Conservation (phyloP, 306 rosid genomes). For the Pachyrhizus erosus region DNA sequence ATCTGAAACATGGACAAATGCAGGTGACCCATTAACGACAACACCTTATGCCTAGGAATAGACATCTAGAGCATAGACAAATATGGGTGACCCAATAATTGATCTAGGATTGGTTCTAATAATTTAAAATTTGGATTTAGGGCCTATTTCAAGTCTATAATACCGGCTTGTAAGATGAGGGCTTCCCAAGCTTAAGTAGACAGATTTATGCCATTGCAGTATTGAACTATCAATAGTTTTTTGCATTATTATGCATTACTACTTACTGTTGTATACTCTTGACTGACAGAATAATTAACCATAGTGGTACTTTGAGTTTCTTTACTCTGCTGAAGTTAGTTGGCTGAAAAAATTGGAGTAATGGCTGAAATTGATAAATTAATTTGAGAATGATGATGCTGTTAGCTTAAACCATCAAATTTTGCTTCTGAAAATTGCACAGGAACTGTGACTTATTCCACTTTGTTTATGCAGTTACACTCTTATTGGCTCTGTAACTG, state of each 20-base stretch:
- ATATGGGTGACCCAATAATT: background rate
- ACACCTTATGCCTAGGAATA: background rate
- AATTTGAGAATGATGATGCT: constrained; percentile 27
- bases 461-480: constrained; percentile 41
- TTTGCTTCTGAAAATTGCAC: constrained; percentile 14
- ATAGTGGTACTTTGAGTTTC: constrained; percentile 22
- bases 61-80: background rate
- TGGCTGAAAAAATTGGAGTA: background rate
- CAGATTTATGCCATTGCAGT: too few species aligned
- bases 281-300: constrained; percentile 8
- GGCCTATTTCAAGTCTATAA: too few species aligned
- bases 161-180: too few species aligned
- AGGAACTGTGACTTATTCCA: constrained; percentile 19
- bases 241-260: constrained; percentile 12
- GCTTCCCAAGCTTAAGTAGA: too few species aligned
- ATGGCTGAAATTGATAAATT: constrained; percentile 3
- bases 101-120: background rate
- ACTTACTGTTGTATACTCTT: constrained; percentile 17
- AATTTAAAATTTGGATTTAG: too few species aligned
- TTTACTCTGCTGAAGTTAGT: constrained; percentile 15
- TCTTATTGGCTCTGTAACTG: constrained; percentile 32
- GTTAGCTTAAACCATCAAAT: constrained; percentile 13
- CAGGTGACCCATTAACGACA: background rate
- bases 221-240: background rate
- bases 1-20: too few species aligned